phyloP scores from a whole-genome alignment of 2,329 filamentous ascomycete genomes.

The Cladosporium austrohemisphaericum region DNA sequence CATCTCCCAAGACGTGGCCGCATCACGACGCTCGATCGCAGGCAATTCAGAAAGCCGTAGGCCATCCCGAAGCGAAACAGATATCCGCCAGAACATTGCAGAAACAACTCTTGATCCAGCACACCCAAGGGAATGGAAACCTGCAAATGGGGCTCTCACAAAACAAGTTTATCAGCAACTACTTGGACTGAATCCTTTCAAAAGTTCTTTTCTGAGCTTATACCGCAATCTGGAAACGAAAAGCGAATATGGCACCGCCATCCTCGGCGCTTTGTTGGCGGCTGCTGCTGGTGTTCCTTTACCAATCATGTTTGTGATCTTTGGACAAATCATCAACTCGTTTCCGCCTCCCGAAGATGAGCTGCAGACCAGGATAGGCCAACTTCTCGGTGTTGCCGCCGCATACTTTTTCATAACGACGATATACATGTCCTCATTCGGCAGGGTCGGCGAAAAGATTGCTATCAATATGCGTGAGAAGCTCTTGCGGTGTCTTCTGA shows the following conservation, averaged over 20 bases:
- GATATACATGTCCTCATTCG: slow-evolving; percentile 49
- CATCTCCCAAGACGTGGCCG: slow-evolving; percentile 9
- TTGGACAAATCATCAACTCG: slow-evolving; percentile 48
- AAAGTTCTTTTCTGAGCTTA: slow-evolving; percentile 48
- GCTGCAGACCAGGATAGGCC: slow-evolving; percentile 38
- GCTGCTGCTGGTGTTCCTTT: slow-evolving; percentile 40
- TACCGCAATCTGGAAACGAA: slow-evolving; percentile 44
- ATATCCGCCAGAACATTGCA: slow-evolving; percentile 13
- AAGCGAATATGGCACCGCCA: slow-evolving; percentile 36
- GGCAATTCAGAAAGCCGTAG: background rate
- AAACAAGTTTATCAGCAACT: slow-evolving; percentile 32
- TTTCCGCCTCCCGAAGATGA: slow-evolving; percentile 48
- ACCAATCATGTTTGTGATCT: slow-evolving; percentile 43
- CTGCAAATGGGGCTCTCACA: slow-evolving; percentile 11
- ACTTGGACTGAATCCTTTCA: slow-evolving; percentile 43
- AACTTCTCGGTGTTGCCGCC: slow-evolving; percentile 45
- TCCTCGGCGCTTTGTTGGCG: slow-evolving; percentile 34
- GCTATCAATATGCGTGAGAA: slow-evolving; percentile 45
- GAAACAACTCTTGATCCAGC: slow-evolving; percentile 22
- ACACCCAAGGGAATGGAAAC: slow-evolving; percentile 19
- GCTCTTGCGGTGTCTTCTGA: slow-evolving; percentile 46
- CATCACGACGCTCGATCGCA: slow-evolving; percentile 7
- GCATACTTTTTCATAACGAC: slow-evolving; percentile 50
- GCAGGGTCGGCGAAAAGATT: slow-evolving; percentile 48
- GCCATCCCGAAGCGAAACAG: background rate